Percentiles rank a stretch among this genome's conserved stretches.
These are phyloP conservation scores for Tuber magnatum DNA, from an alignment of 495 filamentous ascomycete species.

Conservation along the genomic window DNA sequence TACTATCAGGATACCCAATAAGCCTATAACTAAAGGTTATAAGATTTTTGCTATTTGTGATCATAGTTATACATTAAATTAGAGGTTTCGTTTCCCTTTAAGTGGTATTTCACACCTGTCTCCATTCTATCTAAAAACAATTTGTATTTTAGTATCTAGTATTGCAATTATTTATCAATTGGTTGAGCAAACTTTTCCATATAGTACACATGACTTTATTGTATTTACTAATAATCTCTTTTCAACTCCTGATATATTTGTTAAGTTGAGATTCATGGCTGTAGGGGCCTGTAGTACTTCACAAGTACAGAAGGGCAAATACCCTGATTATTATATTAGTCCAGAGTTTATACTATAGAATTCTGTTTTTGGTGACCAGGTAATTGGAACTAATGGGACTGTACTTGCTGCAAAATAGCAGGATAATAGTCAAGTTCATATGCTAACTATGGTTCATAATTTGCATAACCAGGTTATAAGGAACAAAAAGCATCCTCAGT, in stretches of 20 bases:
- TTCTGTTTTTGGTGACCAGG: background rate
- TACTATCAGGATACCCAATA: constrained; percentile 17
- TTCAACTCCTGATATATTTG: constrained; percentile 8
- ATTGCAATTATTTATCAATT: background rate
- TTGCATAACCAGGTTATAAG: constrained; percentile 3
- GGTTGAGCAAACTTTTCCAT: background rate
- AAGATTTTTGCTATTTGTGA: constrained; percentile 10
- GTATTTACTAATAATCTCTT: constrained; percentile 17
- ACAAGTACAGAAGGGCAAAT: background rate
- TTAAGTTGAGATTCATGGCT: background rate
- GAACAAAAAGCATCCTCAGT: background rate
- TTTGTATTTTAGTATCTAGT: constrained; percentile 17
- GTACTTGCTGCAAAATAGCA: constrained; percentile 4
- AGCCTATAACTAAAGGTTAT: constrained; percentile 19
- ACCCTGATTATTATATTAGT: constrained; percentile 5
- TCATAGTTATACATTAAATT: background rate
- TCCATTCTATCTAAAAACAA: background rate
- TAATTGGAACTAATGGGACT: background rate
- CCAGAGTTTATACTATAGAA: background rate
- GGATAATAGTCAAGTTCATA: constrained; percentile 10
- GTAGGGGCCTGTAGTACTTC: constrained; percentile 12
- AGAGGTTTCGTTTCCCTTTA: background rate
- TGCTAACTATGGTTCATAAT: constrained; percentile 16
- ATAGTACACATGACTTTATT: background rate
- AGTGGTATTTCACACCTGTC: background rate